These are phyloP conservation scores for Tetrapisispora arboricola DNA, from an alignment of 805 yeast species.

Conservation along the genomic window DNA sequence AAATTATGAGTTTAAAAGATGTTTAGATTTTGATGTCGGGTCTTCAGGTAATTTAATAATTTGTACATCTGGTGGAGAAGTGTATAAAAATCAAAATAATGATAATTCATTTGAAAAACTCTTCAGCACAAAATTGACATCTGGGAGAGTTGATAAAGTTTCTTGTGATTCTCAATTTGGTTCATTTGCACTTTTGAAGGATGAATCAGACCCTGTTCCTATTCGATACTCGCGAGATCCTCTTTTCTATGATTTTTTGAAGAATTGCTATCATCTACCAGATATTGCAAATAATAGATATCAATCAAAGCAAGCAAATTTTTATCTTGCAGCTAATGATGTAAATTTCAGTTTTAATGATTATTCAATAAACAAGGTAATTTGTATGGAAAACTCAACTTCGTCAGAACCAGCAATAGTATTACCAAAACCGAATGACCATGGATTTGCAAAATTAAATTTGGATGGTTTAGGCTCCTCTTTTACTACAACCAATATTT, in stretches of 20 bases:
- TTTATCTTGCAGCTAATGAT: too few relatives aligned
- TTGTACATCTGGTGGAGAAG: slow-evolving; percentile 61
- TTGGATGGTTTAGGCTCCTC: too few relatives aligned
- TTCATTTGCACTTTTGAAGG: slow-evolving; percentile 58
- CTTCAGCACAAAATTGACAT: slow-evolving; percentile 28
- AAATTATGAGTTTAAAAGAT: slow-evolving; percentile 36
- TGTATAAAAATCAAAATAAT: slow-evolving; percentile 30
- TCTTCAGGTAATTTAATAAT: slow-evolving; percentile 60
- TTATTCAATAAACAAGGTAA: not conserved
- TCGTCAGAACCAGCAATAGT: not conserved
- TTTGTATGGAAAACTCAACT: not conserved
- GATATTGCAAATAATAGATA: slow-evolving; percentile 12
- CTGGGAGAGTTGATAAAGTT: slow-evolving; percentile 37
- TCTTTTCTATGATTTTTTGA: slow-evolving; percentile 43
- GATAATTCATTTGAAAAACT: slow-evolving; percentile 13
- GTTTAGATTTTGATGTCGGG: slow-evolving; percentile 53
- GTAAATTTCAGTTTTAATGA: not conserved
- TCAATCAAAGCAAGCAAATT: too few relatives aligned
- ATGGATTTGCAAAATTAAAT: not conserved
- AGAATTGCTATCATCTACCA: slow-evolving; percentile 35
- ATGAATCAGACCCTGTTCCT: slow-evolving; percentile 51
- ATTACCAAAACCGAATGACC: not conserved
- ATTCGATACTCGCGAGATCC: slow-evolving; percentile 39
- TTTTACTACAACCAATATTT: too few relatives aligned
- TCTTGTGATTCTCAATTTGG: slow-evolving; percentile 54